phyloP scores from a whole-genome alignment of 1,139 yeast genomes.

The Eremothecium coryli region DNA sequence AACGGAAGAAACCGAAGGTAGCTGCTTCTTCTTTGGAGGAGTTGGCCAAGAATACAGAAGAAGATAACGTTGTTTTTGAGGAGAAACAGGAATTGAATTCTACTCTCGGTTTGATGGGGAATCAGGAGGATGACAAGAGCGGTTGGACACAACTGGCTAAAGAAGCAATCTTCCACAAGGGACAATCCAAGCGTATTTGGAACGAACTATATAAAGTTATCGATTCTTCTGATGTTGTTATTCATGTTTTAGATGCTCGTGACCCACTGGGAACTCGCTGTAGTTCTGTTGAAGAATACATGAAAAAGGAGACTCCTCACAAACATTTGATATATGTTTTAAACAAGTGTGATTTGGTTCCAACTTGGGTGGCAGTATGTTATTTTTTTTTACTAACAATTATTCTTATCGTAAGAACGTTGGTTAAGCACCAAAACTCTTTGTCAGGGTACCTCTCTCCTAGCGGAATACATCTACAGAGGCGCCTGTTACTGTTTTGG shows the following conservation, averaged over 20 bases:
- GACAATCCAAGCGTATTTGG: constrained; percentile 98
- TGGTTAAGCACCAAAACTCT: constrained; percentile 31
- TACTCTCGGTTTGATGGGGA: constrained; percentile 75
- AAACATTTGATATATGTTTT: constrained; percentile 90
- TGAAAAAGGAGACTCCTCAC: constrained; percentile 89
- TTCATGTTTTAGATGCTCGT: constrained; percentile 93
- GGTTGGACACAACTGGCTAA: constrained; percentile 85
- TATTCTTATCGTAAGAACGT: not conserved
- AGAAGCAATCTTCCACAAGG: constrained; percentile 92
- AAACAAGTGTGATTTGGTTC: constrained; percentile 96
- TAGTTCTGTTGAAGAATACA: constrained; percentile 84
- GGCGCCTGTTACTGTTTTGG: constrained; percentile 97
- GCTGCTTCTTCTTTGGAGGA: constrained; percentile 76
- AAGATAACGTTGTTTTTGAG: constrained; percentile 52
- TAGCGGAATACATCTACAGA: constrained; percentile 28
- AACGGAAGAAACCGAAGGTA: constrained; percentile 80
- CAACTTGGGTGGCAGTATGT: constrained; percentile 99
- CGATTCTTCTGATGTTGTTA: constrained; percentile 94
- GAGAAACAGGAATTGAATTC: constrained; percentile 67
- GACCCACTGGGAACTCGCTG: constrained; percentile 96
- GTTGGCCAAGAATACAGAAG: constrained; percentile 52
- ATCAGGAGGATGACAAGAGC: constrained; percentile 54
- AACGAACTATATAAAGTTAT: constrained; percentile 93
- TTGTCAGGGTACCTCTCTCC: constrained; percentile 59
- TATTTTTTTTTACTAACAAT: constrained; percentile 18